Evolutionary conservation across 768 basidiomycete genomes (phyloP), one percentile per base, ranked within the genome.

Genomic region (Tricholoma saponaceum): DNA sequence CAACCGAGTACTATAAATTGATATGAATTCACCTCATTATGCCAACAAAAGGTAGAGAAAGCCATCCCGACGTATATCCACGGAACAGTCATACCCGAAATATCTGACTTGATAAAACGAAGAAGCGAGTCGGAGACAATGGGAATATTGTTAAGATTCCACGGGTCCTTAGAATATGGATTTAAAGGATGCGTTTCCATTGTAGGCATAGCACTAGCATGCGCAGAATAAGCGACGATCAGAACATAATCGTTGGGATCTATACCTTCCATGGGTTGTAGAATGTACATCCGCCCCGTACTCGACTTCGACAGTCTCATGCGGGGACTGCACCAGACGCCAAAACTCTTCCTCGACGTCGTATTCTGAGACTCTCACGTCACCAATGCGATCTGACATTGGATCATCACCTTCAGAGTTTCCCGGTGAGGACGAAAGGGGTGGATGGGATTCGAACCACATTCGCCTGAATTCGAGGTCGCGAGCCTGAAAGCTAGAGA

Each of bases 11-110:
- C 13, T 30, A 14, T 25, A 8, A 37, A 8, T 35, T 14, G 4
- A 30, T 47, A 26, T 22, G 23, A 60, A 66, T 77, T 56, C 64
- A 90, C 91, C 84, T 94, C 95, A 67, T 99, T 99, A 74, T 99
- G 97, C 97, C 97, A 99, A 70, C 96, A 98, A 72, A 99, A 99
- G 2, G 97, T 96, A 13, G 95, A 96, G 70, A 99, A 99, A 16
- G 94, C 80, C 96, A 98, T 98, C 49, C 97, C 97, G 60, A 98
- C 93, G 70, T 99, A 99, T 35, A 92, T 97, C 95, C 95, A 98
- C 10, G 95, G 95, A 9, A 98, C 93, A 1, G 96, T 98, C 96
- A 99, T 99, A 13, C 97, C 97, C 54, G 95, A 98, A 55, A 99
- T 97, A 70, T 98, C 95, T 4, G 94, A 95, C 74, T 98, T 97